These are phyloP conservation scores for Raphanus hybrid DNA, from an alignment of 441 rosid genomes.

Conservation along the genomic window DNA sequence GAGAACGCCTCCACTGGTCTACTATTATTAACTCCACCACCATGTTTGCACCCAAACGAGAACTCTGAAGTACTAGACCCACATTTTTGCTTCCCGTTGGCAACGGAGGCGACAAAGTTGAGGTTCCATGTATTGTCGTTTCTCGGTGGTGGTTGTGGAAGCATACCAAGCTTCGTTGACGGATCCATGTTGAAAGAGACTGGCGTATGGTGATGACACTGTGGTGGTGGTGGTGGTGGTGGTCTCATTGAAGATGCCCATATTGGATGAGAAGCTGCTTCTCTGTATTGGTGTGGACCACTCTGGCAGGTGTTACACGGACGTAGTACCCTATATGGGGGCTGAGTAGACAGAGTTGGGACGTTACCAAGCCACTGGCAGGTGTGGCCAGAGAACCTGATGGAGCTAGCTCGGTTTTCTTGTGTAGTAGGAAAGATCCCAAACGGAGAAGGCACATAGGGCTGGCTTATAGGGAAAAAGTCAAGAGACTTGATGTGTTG, in stretches of 20 bases:
- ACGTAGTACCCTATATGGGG: slow-evolving; percentile 47
- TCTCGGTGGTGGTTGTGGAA: slow-evolving; percentile 39
- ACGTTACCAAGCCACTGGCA: slow-evolving; percentile 55
- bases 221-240: slow-evolving; percentile 53
- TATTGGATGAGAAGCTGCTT: slow-evolving; percentile 44
- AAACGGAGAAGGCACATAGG: slow-evolving; percentile 47
- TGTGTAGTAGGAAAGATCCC: slow-evolving; percentile 46
- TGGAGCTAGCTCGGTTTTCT: slow-evolving; percentile 50
- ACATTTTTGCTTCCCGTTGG: slow-evolving; percentile 51
- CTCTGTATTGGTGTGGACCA: slow-evolving; percentile 54
- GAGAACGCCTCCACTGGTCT: slow-evolving; percentile 60
- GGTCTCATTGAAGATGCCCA: slow-evolving; percentile 57
- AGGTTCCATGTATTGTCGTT: slow-evolving; percentile 38
- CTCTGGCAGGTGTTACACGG: slow-evolving; percentile 40
- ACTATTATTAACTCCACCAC: slow-evolving; percentile 28
- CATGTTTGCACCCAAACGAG: slow-evolving; percentile 47
- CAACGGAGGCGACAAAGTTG: slow-evolving; percentile 39
- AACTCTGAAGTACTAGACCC: slow-evolving; percentile 50
- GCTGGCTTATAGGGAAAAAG: slow-evolving; percentile 50
- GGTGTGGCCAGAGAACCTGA: slow-evolving; percentile 54
- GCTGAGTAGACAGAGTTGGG: slow-evolving; percentile 43
- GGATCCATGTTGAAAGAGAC: slow-evolving; percentile 45
- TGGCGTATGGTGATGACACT: slow-evolving; percentile 45
- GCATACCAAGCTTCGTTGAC: slow-evolving; percentile 42
- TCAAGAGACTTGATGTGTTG: slow-evolving; percentile 37